Evolutionary conservation across 805 yeast species (phyloP).

Genomic region (Kodamaea neixiangensis): DNA sequence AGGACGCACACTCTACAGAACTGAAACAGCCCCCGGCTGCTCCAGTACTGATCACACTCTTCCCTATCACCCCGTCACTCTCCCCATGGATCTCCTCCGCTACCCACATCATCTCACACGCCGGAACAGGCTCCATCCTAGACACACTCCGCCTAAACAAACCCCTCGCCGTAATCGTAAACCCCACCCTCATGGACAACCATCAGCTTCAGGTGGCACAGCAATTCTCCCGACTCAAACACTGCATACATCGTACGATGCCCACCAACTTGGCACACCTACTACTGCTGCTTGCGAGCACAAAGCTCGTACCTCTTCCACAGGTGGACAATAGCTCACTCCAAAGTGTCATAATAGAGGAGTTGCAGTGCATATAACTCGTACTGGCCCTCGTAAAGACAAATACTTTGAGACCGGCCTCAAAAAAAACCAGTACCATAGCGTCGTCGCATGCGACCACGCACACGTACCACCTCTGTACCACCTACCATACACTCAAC

Average conservation of each 20-base stretch:
- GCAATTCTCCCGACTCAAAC: conserved; percentile 13
- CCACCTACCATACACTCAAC: too few species aligned
- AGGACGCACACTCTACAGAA: too few species aligned
- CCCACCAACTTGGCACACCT: conserved; percentile 11
- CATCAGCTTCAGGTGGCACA: conserved; percentile 79
- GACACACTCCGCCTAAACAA: conserved; percentile 64
- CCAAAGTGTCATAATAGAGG: conserved; percentile 21
- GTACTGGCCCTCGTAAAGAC: background rate
- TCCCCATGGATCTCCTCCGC: conserved; percentile 41
- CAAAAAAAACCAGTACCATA: too few species aligned
- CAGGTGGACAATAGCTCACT: conserved; percentile 20
- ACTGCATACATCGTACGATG: conserved; percentile 6
- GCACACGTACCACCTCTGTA: too few species aligned
- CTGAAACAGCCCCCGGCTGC: too few species aligned
- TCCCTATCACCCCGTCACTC: conserved; percentile 32
- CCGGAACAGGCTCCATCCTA: conserved; percentile 87
- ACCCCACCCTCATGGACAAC: conserved; percentile 76
- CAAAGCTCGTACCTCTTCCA: conserved; percentile 18
- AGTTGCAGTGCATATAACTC: conserved; percentile 11
- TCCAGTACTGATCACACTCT: conserved; percentile 13
- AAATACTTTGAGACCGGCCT: too few species aligned
- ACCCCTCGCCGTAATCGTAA: conserved; percentile 69
- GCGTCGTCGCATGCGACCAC: too few species aligned
- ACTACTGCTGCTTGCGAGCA: conserved; percentile 14
- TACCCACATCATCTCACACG: conserved; percentile 80